Evolutionary conservation across 176 grass and related monocot genomes (phyloP).

Genomic region (Avena insularis): DNA sequence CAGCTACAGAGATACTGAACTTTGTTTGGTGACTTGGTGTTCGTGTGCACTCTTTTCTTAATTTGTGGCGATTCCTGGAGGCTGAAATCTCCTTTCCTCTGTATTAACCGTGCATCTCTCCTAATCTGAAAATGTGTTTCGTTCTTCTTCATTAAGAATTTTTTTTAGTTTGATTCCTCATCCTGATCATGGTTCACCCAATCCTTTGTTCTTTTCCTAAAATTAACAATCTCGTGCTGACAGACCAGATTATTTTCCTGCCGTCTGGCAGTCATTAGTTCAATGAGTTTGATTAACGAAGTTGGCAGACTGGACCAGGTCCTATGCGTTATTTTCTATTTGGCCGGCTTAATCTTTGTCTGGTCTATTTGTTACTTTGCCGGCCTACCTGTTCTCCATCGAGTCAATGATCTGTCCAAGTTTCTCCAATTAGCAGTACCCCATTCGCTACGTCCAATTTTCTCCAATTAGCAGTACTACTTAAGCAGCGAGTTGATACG

Average conservation of each 20-base stretch:
- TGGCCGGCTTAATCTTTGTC: constrained; percentile 28
- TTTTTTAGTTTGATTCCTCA: background rate
- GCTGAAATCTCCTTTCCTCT: constrained; percentile 10
- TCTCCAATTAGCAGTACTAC: background rate
- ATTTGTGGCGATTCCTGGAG: background rate
- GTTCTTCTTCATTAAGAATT: background rate
- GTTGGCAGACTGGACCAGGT: background rate
- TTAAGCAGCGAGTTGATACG: background rate
- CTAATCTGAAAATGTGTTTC: background rate
- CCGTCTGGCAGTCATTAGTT: background rate
- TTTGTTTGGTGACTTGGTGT: background rate
- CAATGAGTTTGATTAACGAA: constrained; percentile 1
- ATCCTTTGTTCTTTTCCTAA: constrained; percentile 10
- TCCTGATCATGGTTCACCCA: background rate
- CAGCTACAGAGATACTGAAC: background rate
- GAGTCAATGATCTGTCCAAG: background rate
- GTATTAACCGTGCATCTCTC: background rate
- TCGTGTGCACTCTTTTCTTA: background rate
- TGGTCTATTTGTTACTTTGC: background rate
- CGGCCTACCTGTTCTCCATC: constrained; percentile 27
- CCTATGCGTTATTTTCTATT: constrained; percentile 12
- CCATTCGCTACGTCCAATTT: background rate
- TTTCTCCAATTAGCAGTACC: background rate
- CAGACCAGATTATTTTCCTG: background rate
- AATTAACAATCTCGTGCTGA: background rate